Evolutionary conservation across 179 eudicot genomes (phyloP), one percentile per base, ranked within the genome.

Genomic region (Dionaea muscipula): DNA sequence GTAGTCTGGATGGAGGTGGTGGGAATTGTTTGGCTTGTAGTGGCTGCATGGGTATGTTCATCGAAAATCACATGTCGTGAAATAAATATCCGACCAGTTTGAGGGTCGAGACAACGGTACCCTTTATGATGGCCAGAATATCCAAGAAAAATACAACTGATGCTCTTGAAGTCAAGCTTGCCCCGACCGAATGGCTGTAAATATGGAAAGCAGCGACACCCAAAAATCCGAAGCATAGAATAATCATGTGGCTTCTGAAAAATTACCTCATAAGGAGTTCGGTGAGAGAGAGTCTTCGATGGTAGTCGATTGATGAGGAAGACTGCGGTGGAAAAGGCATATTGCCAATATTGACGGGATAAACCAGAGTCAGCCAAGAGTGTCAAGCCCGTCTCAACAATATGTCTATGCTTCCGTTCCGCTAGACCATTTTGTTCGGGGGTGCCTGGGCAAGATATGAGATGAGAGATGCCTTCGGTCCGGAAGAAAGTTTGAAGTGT

Each of bases 311-410:
- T 51, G 22, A 51, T 51, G 4, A 51, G 25, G 38, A 25, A 31
- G 28, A 28, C 51, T 8, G 39, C 61, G 26, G 23, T 57, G 26
- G 26, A n/a, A 26, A 27, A 24, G 43, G 36, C 24, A 1, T 43
- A 31, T 17, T 33, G 21, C 59, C 48, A 55, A 38, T 37, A 23
- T 38, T 49, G 53, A n/a, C 27, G 14, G 24, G 31, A 28, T 12
- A 49, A 14, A 4, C 15, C 27, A 26, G 55, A 36, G 9, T 41
- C 6, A 41, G 16, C 10, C 4, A 13, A 5, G 6, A 41, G 19
- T 4, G 46, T 4, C n/a, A 13, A 4, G 4, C 16, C 46, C 16
- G 16, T 17, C 4, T 8, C 5, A 5, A 41, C 7, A 41, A 13
- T 6, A 13, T 13, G 16, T 6, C 16, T 4, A n/a, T n/a, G n/a